Conservation (phyloP, 148 eudicot species). For the Spergularia marina region DNA sequence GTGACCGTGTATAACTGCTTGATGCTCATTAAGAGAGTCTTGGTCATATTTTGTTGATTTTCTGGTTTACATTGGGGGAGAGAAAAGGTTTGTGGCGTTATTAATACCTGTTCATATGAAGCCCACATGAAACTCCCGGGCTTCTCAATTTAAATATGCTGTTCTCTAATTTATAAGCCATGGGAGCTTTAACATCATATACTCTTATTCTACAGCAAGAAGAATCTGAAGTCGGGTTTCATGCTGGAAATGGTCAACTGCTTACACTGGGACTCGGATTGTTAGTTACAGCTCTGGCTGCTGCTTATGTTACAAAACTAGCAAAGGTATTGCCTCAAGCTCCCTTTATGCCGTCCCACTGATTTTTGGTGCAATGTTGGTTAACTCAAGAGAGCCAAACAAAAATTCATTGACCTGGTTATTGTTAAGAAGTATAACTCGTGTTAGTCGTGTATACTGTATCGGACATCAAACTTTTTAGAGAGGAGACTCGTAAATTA, state of each 20-base stretch:
- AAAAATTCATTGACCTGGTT: not conserved
- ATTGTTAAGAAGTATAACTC: not conserved
- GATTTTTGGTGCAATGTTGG: not conserved
- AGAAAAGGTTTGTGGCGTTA: not conserved
- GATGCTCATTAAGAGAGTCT: too few species aligned
- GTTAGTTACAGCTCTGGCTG: constrained; percentile 82
- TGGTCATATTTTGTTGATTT: not conserved
- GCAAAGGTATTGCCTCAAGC: constrained; percentile 57
- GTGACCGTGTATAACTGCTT: not conserved
- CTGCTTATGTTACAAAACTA: constrained; percentile 77
- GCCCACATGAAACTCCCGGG: too few species aligned
- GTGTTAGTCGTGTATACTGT: too few species aligned
- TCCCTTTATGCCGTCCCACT: not conserved
- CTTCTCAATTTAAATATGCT: not conserved
- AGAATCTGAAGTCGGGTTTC: constrained; percentile 58
- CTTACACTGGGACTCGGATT: constrained; percentile 85
- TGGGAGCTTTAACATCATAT: not conserved
- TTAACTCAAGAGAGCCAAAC: not conserved
- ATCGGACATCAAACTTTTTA: too few species aligned
- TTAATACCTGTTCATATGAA: not conserved
- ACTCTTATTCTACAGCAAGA: constrained; percentile 60
- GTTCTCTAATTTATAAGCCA: not conserved
- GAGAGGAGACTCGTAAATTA: too few species aligned
- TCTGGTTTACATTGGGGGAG: not conserved
- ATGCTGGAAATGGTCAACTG: constrained; percentile 71